Evolutionary conservation across 805 yeast genomes (phyloP), one percentile per base, ranked within the genome.

Genomic region (Maudiozyma pseudohumilis): DNA sequence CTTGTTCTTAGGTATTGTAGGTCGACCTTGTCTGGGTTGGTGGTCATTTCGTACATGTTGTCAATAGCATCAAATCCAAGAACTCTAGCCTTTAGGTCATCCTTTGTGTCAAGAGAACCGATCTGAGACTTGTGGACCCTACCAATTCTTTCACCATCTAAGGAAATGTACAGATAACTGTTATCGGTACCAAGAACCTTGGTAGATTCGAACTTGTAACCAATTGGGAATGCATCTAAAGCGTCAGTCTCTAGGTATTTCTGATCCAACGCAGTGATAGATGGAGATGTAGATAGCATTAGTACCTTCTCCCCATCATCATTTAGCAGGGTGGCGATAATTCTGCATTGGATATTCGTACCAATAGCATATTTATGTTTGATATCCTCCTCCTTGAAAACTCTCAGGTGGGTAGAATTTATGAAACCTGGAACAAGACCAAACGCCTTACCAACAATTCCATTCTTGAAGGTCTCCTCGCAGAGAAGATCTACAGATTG

Each of bases 11-110:
- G 62, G 51, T 72, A 89, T 53, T 75, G 69, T 45, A 80, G 74
- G 15, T 74, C 69, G 28, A 92, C 63, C 33, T 76, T 67, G 33
- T 69, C 64, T 10, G 83, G 74, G 48, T 87, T 80, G 52, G 86
- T 62, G 1, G 94, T 77, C 48, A 89, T 61, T 31, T 75, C 68
- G 49, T 76, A 77, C 29, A 73, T 56, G 39, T 77, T 75, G 50
- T 92, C 97, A 32, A 79, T 59, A 17, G 59, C 56, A 29, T 84
- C 75, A 52, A 62, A 83, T 2, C 87, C 84, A 22, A 85, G 52
- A 6, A 92, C 78, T 59, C 96, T 76, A 5, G 95, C 94, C 55
- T 83, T 89, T 8, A 65, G 64, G 1, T 94, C 69, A 1, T 88
- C 94, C 15, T 68, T 59, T 25, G 65, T 70, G 25, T 65, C 66